Percentiles rank a stretch among this genome's conserved stretches.
These are phyloP conservation scores for Seminavis robusta DNA, from an alignment of 108 stramenopile species.

Conservation along the genomic window DNA sequence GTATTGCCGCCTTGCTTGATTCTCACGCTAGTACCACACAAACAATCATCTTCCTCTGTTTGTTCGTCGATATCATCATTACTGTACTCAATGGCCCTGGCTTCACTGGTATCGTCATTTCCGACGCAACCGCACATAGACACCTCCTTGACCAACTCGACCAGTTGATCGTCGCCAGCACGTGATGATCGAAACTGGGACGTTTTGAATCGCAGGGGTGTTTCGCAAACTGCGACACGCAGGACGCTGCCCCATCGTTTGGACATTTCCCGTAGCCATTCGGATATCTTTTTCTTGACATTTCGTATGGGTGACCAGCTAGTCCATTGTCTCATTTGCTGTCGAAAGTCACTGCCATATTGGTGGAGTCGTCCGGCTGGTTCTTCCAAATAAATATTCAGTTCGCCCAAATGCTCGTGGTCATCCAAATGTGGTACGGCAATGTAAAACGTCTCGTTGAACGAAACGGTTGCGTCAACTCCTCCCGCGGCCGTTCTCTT, in stretches of 20 bases:
- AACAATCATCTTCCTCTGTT: background rate
- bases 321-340: background rate
- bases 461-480: background rate
- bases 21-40: background rate
- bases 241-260: background rate
- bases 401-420: background rate
- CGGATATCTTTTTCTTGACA: slow-evolving; percentile 5
- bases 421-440: slow-evolving; percentile 2
- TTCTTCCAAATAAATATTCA: slow-evolving; percentile 9
- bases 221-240: slow-evolving; percentile 2
- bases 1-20: background rate
- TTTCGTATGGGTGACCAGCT: background rate
- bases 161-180: background rate
- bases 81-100: too few relatives aligned
- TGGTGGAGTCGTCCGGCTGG: slow-evolving; percentile 3
- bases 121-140: too few relatives aligned
- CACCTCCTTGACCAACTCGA: too few relatives aligned
- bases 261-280: background rate
- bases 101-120: too few relatives aligned
- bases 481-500: background rate
- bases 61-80: background rate
- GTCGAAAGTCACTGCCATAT: background rate
- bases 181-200: background rate
- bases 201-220: background rate
- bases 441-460: background rate